Evolutionary conservation across 1,139 yeast species (phyloP), one percentile per base, ranked within the genome.

Genomic region (Debaryomycetaceae sp.): DNA sequence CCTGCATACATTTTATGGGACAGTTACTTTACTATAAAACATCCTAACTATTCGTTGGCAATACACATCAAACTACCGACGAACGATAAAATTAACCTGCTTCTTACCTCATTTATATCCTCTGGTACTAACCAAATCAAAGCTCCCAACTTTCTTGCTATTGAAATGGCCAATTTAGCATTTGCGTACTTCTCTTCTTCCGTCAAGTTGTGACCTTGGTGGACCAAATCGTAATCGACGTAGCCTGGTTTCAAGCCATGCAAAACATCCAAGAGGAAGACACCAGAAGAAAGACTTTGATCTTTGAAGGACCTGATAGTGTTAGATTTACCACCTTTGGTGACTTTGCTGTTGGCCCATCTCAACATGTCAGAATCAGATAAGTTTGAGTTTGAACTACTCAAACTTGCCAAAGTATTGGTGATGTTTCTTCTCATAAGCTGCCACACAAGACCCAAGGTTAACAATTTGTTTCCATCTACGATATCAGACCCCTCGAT

Each of bases 111-210:
- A 54, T 83, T 87, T 56, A 92, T 92, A 70, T 92, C 99, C 65
- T 92, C 99, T n/a, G 99, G 99, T 22, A 92, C 96, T 55, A 92
- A 76, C 97, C 98, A 92, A 55, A 92, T 92, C 61, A 94, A 80
- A 34, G 97, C 98, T 44, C 99, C 99, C 52, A 92, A 71, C 65
- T 94, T 92, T 77, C 99, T 86, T 30, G 98, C 98, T 58, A 92
- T 92, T 2, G 98, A 92, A 61, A 92, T 92, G 22, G 98, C 98
- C 63, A 92, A 78, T 69, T 87, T 87, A 26, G 98, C 98, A 61
- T 92, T 92, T 33, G 96, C 96, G 56, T 88, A 87, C 59, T 76
- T 79, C 53, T 89, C 95, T 48, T 89, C 97, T 26, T 85, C 95
- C 5, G 64, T 48, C 22, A 67, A 49, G 29, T 84, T 78, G 35